Base-by-base conservation (phyloP, 495 filamentous ascomycete genomes). In the Neohortaea acidophila region DNA sequence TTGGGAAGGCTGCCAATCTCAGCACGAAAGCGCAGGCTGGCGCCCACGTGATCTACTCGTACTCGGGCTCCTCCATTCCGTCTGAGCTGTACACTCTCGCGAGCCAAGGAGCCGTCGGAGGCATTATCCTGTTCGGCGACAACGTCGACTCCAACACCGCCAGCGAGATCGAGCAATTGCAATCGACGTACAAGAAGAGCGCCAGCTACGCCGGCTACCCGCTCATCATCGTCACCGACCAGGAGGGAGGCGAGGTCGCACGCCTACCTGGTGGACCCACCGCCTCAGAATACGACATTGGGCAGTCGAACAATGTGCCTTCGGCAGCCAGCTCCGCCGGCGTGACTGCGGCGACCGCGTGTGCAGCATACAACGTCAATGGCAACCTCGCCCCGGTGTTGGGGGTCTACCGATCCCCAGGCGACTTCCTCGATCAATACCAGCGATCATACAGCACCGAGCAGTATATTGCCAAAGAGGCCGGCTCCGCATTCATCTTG, bases 1-100 rank as follows among this genome's bases (percentile, higher is more conserved):
- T n/a, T n/a, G n/a, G n/a, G n/a, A n/a, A n/a, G n/a, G n/a, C n/a
- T n/a, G n/a, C n/a, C n/a, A n/a, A n/a, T n/a, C n/a, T n/a, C n/a
- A n/a, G n/a, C n/a, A n/a, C n/a, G n/a, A n/a, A n/a, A n/a, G n/a
- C n/a, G n/a, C n/a, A n/a, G 5, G 28, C n/a, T 15, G 28, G 28
- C 28, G n/a, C n/a, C 28, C 28, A 31, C 28, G 28, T 31, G 12
- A 31, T 31, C 28, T 31, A 31, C n/a, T 31, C 28, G 4, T 31
- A 15, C 12, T 15, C 28, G 5, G 28, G 28, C 4, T 4, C 5
- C 28, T 13, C 17, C 4, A 11, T 31, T 13, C 28, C 28, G 6
- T 15, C n/a, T 6, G 4, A 15, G 17, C 28, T 31, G 6, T 15
- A 13, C n/a, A 5, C n/a, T 15, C 28, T 31, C n/a, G 28, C 28